Conservation (phyloP, 495 filamentous ascomycete species). For the Penicillium ucsense region DNA sequence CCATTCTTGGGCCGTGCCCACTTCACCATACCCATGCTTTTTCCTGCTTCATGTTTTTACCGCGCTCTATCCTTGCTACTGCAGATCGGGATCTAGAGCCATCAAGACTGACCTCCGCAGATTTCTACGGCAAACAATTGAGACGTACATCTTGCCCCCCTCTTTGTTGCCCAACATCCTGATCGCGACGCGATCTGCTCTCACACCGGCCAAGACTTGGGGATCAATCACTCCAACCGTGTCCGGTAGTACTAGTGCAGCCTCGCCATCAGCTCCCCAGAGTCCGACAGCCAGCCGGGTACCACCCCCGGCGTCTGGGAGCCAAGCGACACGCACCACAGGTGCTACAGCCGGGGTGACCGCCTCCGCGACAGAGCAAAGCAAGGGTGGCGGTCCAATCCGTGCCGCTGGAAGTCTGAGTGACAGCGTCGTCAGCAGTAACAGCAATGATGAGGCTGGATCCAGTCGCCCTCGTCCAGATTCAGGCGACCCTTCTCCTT, state of each 20-base stretch:
- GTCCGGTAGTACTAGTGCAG: slow-evolving; percentile 13
- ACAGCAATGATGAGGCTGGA: neutral
- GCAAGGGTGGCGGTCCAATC: too few relatives aligned
- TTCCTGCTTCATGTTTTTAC: neutral
- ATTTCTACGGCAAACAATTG: slow-evolving; percentile 64
- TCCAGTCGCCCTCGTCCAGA: neutral
- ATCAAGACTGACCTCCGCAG: slow-evolving; percentile 37
- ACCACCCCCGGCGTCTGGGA: too few relatives aligned
- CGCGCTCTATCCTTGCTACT: slow-evolving; percentile 3
- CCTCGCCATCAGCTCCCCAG: slow-evolving; percentile 19
- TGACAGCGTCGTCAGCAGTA: slow-evolving; percentile 7
- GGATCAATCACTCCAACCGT: slow-evolving; percentile 15
- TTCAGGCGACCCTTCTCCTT: too few relatives aligned
- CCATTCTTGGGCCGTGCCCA: too few relatives aligned
- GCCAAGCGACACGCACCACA: too few relatives aligned
- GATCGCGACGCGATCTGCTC: slow-evolving; percentile 54
- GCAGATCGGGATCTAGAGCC: slow-evolving; percentile 7
- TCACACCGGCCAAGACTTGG: slow-evolving; percentile 72
- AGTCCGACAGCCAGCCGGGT: slow-evolving; percentile 10
- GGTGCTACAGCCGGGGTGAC: too few relatives aligned
- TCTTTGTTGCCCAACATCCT: slow-evolving; percentile 64
- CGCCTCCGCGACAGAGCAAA: too few relatives aligned
- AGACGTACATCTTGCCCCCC: slow-evolving; percentile 54
- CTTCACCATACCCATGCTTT: too few relatives aligned
- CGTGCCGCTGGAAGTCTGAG: slow-evolving; percentile 1